Evolutionary conservation across 2,329 filamentous ascomycete species (phyloP).

Genomic region (Amauroascus niger): DNA sequence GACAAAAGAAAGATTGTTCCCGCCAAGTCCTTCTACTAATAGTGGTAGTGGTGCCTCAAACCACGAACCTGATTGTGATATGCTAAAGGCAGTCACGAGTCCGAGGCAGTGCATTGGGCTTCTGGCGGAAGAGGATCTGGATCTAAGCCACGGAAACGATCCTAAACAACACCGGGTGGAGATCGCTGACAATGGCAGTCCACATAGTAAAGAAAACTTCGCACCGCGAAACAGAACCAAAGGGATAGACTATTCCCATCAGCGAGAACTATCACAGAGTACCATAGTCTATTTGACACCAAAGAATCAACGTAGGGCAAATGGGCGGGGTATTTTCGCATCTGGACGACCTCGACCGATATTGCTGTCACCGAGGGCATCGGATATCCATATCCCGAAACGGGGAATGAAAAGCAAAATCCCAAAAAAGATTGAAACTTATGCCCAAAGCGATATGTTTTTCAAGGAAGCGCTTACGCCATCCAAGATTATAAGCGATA

Average conservation of each 20-base stretch:
- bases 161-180: neutral
- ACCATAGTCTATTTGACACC: constrained; percentile 3
- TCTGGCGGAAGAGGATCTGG: neutral
- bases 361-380: neutral
- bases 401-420: constrained; percentile 4
- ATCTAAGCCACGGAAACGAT: neutral
- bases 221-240: neutral
- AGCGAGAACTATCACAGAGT: neutral
- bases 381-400: constrained; percentile 3
- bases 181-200: neutral
- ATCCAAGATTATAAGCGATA: neutral
- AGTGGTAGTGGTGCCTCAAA: neutral
- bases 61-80: neutral
- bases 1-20: constrained; percentile 13
- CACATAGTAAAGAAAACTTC: neutral
- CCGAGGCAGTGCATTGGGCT: neutral
- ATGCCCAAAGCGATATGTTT: neutral
- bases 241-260: neutral
- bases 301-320: neutral
- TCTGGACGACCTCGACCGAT: neutral
- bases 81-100: neutral
- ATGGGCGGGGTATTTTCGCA: neutral
- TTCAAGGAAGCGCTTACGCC: neutral
- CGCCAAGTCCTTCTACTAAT: constrained; percentile 8
- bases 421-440: neutral